phyloP scores from a whole-genome alignment of 129 eudicot species.

The Pittosporum tobira region DNA sequence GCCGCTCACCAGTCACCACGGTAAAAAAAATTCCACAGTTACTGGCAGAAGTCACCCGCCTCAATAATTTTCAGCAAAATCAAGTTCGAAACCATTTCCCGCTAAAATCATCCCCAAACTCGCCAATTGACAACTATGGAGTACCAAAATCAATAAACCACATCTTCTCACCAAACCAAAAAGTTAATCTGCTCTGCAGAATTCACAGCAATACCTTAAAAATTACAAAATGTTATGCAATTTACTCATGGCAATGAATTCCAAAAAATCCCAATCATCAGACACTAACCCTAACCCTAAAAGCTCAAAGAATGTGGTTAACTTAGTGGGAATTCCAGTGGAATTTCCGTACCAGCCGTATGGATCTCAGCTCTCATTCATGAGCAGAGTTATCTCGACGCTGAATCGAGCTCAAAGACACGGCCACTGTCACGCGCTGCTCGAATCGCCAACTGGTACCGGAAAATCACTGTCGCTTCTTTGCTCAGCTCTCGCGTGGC shows the following conservation, averaged over 20 bases:
- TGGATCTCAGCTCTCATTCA: slow-evolving; percentile 78
- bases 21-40: too few relatives aligned
- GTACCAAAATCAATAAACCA: slow-evolving; percentile 5
- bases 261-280: slow-evolving; percentile 10
- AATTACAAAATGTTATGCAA: too few relatives aligned
- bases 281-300: slow-evolving; percentile 20
- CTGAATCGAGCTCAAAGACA: slow-evolving; percentile 77
- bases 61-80: too few relatives aligned
- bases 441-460: slow-evolving; percentile 95
- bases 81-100: neutral
- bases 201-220: neutral
- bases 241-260: slow-evolving; percentile 15
- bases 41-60: too few relatives aligned
- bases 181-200: neutral
- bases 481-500: slow-evolving; percentile 94
- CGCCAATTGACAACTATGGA: slow-evolving; percentile 5
- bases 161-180: neutral
- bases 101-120: neutral
- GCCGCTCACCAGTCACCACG: too few relatives aligned
- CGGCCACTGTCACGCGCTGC: slow-evolving; percentile 73
- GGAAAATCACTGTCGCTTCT: slow-evolving; percentile 88
- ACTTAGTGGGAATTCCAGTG: slow-evolving; percentile 69
- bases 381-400: slow-evolving; percentile 75
- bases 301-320: slow-evolving; percentile 28
- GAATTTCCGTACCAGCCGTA: slow-evolving; percentile 90